Evolutionary conservation across 1,139 yeast genomes (phyloP).

Genomic region (Yamadazyma buinensis): DNA sequence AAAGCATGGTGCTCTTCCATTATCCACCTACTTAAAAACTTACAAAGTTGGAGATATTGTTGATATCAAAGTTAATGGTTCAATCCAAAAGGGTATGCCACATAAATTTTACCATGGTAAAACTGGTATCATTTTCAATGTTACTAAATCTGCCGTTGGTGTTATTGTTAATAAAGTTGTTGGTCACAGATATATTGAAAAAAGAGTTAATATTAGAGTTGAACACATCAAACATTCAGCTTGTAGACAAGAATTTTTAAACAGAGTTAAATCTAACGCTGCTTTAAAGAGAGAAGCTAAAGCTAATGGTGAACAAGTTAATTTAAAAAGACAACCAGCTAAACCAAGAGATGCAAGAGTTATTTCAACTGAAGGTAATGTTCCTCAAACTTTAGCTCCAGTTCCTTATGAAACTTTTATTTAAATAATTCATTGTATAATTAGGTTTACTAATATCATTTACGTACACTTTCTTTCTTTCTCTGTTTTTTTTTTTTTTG

Average conservation of each 20-base stretch:
- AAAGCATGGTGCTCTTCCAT: slow-evolving; percentile 93
- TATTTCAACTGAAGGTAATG: slow-evolving; percentile 72
- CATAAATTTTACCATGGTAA: slow-evolving; percentile 99
- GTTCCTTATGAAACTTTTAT: slow-evolving; percentile 99
- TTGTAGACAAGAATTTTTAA: slow-evolving; percentile 98
- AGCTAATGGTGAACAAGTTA: slow-evolving; percentile 86
- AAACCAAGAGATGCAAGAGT: slow-evolving; percentile 93
- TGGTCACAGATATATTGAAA: slow-evolving; percentile 98
- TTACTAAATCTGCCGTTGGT: slow-evolving; percentile 98
- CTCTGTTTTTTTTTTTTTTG: too few species aligned
- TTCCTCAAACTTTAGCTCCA: slow-evolving; percentile 98
- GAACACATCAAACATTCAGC: slow-evolving; percentile 99
- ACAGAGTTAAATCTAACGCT: slow-evolving; percentile 97
- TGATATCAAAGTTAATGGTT: slow-evolving; percentile 98
- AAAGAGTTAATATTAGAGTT: slow-evolving; percentile 97
- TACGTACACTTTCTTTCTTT: slow-evolving; percentile 3
- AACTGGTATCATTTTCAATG: slow-evolving; percentile 98
- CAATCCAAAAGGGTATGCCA: slow-evolving; percentile 99
- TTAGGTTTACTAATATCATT: slow-evolving; percentile 15
- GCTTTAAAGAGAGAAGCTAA: slow-evolving; percentile 92
- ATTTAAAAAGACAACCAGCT: slow-evolving; percentile 97
- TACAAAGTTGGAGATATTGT: slow-evolving; percentile 99
- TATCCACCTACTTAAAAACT: slow-evolving; percentile 95
- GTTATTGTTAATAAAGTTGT: slow-evolving; percentile 97
- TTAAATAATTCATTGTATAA: slow-evolving; percentile 36